Conservation (phyloP, 1,284 basidiomycete species). For the Phellinidium pouzarii region DNA sequence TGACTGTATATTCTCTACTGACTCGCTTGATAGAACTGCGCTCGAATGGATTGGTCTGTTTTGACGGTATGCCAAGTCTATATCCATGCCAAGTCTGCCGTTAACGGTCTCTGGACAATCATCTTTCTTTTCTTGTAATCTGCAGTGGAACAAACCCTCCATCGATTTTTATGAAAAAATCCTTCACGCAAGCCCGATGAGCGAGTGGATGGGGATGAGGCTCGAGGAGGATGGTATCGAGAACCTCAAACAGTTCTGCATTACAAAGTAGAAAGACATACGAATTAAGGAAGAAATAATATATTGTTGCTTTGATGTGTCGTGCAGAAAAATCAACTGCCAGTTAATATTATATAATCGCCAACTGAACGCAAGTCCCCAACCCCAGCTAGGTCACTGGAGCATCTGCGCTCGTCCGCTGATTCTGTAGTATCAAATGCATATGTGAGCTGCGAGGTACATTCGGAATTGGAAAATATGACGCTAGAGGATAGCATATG, state of each 20-base stretch:
- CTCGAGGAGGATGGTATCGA: slow-evolving; percentile 70
- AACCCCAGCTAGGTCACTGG: too few relatives aligned
- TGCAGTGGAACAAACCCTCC: slow-evolving; percentile 87
- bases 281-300: background rate
- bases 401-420: too few relatives aligned
- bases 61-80: slow-evolving; percentile 57
- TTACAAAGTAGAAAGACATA: background rate
- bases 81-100: background rate
- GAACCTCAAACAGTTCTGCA: slow-evolving; percentile 41
- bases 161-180: slow-evolving; percentile 87
- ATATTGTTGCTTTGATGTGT: too few relatives aligned
- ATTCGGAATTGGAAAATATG: too few relatives aligned
- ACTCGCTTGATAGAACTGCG: slow-evolving; percentile 50
- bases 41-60: slow-evolving; percentile 86
- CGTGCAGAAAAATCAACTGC: too few relatives aligned
- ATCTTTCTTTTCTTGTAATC: slow-evolving; percentile 16
- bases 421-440: too few relatives aligned
- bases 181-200: slow-evolving; percentile 66
- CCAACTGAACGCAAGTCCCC: too few relatives aligned
- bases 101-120: too few relatives aligned
- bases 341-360: too few relatives aligned
- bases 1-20: background rate
- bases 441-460: too few relatives aligned
- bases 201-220: slow-evolving; percentile 88
- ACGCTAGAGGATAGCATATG: too few relatives aligned